These are phyloP conservation scores for Vitis vinifera DNA, from an alignment of 164 flowering plant species.

Conservation along the genomic window ASM3070453v1 NC_081821.1:2750001-2750500, in stretches of 20 bases:
- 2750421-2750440: constrained; percentile 91
- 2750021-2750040: constrained; percentile 90
- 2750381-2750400: constrained; percentile 62
- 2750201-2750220: constrained; percentile 59
- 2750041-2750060: constrained; percentile 78
- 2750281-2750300: constrained; percentile 50
- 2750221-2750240: constrained; percentile 45
- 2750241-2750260: constrained; percentile 63
- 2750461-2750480: constrained; percentile 42
- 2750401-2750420: constrained; percentile 62
- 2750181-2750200: constrained; percentile 76
- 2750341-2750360: constrained; percentile 68
- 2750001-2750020: constrained; percentile 10
- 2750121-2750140: too few species aligned
- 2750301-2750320: constrained; percentile 62
- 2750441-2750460: constrained; percentile 70
- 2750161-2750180: background rate
- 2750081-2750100: background rate
- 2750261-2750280: constrained; percentile 44
- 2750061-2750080: constrained; percentile 85
- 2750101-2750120: too few species aligned
- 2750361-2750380: constrained; percentile 69
- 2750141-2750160: too few species aligned
- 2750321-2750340: constrained; percentile 60
- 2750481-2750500: constrained; percentile 80